Conservation (phyloP, 441 rosid species). For the Hypseocharis bilobata region DNA sequence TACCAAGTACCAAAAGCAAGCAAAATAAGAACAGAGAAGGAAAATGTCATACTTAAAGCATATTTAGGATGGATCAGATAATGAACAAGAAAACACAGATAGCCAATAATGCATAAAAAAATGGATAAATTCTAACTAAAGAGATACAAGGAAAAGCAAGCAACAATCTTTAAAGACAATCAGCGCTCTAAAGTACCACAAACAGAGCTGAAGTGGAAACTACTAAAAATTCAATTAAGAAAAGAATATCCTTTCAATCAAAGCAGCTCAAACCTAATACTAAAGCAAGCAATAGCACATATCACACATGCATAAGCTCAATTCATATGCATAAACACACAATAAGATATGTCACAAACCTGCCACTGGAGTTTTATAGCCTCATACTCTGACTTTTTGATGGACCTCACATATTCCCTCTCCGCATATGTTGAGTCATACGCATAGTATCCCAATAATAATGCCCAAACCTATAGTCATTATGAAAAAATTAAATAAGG, state of each 20-base stretch:
- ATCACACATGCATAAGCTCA: background rate
- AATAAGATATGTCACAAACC: conserved; percentile 33
- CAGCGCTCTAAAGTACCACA: no score
- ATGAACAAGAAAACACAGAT: background rate
- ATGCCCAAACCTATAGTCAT: conserved; percentile 64
- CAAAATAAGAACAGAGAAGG: background rate
- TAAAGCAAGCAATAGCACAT: background rate
- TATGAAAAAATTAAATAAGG: conserved; percentile 19
- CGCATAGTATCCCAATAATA: conserved; percentile 74
- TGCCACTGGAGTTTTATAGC: conserved; percentile 82
- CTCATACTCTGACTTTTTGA: conserved; percentile 60
- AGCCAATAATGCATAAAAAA: background rate
- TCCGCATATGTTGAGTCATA: conserved; percentile 82
- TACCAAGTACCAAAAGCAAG: background rate
- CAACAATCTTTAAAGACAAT: background rate
- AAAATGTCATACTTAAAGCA: background rate
- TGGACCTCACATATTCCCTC: conserved; percentile 56
- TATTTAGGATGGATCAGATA: background rate
- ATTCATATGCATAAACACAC: background rate
- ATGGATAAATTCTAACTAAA: background rate
- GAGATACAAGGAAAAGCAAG: background rate
- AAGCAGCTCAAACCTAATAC: background rate
- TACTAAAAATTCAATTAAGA: background rate
- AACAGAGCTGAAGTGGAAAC: background rate
- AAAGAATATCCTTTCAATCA: background rate